Base-by-base conservation (phyloP, 805 yeast species). In the Alloascoidea hylecoeti region DNA sequence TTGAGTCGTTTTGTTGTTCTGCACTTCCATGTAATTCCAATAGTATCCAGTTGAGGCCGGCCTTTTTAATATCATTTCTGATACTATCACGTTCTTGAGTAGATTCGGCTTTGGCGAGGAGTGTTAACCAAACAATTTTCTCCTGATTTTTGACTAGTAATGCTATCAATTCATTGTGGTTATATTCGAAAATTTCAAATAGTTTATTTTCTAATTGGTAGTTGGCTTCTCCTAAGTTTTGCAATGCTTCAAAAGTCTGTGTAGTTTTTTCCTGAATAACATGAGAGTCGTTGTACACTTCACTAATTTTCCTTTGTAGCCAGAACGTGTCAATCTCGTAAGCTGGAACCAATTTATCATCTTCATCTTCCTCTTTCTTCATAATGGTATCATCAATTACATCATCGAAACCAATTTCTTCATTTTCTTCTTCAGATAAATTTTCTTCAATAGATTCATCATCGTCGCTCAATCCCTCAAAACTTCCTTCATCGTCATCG, bases 121-220 rank as follows among this genome's bases (percentile, higher is more conserved):
- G 60, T 1, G 71, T 58, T 27, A 76, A 73, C 69, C 75, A 80
- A 3, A 67, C 67, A 3, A 82, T 53, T 33, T 61, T 52, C 42
- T 58, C 55, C 36, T 78, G 51, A 48, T 83, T 78, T 17, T 61
- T 58, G 9, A 72, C 54, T 17, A 82, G 49, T 9, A 56, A 45
- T 32, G 65, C 61, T 2, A 72, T 65, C n/a, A 80, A 51, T 0
- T 61, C 66, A 34, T 68, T 59, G 40, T 71, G 57, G 30, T 72
- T 76, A 39, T 57, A 61, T 4, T 71, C 70, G n/a, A 80, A 56
- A 1, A 72, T 43, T 18, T 67, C 68, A 48, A 70, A 53, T 4
- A 85, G 50, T n/a, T 60, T 64, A 32, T 66, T 66, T 44, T 78
- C 84, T n/a, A n/a, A n/a, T n/a, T n/a, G n/a, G n/a, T n/a, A n/a